phyloP scores from a whole-genome alignment of 371 early-diverging fungal species.

The Mucor plumbeus region DNA sequence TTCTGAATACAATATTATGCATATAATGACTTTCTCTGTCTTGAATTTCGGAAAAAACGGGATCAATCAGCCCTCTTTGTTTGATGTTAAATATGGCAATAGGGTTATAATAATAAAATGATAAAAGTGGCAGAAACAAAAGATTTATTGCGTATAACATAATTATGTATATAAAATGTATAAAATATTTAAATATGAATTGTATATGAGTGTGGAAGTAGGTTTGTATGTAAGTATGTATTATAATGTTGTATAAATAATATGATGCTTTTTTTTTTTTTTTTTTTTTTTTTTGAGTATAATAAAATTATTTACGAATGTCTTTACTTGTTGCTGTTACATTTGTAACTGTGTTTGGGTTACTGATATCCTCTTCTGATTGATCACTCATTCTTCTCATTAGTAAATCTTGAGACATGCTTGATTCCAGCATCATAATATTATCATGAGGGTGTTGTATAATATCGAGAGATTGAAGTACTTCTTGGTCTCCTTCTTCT shows the following conservation, averaged over 20 bases:
- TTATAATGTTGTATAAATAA: not conserved
- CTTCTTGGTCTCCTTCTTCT: not conserved
- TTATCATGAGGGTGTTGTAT: constrained; percentile 19
- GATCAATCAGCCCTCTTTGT: no score
- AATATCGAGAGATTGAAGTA: constrained; percentile 10
- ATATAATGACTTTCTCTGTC: no score
- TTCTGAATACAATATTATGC: no score
- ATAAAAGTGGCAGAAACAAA: no score
- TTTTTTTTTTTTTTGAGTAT: not conserved
- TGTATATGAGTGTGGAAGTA: not conserved
- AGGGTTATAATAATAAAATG: no score
- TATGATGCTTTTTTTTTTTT: constrained; percentile 3
- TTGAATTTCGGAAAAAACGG: no score
- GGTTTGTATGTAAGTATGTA: not conserved
- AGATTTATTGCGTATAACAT: no score
- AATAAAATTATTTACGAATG: not conserved
- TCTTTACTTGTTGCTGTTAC: not conserved
- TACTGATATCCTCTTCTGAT: constrained; percentile 2
- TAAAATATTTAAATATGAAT: not conserved
- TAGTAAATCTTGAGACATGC: constrained; percentile 23
- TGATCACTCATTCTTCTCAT: constrained; percentile 18
- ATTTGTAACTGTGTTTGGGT: not conserved
- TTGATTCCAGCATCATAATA: constrained; percentile 9
- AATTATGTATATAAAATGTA: no score
- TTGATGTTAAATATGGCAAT: no score